Evolutionary conservation across 495 filamentous ascomycete species (phyloP), one percentile per base, ranked within the genome.

Genomic region (Penicillium silybi): DNA sequence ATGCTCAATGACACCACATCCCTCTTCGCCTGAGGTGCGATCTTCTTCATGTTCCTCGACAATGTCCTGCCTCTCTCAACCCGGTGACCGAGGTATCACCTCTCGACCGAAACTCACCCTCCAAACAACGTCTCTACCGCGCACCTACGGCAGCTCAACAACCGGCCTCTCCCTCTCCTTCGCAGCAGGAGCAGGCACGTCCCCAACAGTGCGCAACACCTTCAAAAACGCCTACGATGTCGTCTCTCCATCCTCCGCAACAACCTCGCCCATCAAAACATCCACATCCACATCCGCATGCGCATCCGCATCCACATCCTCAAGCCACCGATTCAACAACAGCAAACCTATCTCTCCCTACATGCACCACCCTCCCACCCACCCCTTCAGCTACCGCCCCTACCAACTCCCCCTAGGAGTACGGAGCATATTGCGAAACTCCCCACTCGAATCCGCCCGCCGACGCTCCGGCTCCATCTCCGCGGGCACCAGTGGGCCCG

Each of bases 201-300:
- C 88, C 7, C 88, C 89, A 6, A 93, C 89, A 4, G 71, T 83
- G 19, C 86, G 88, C 65, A 95, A 92, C 64, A 95, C 89, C 32
- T 85, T 90, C 57, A 83, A 82, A 27, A 93, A 95, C 65, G 82
- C 84, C 49, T 90, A 90, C 63, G 84, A 87, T 25, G 79, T 79
- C 27, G 71, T 79, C n/a, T 83, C 82, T 15, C 81, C 86, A 43
- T 76, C 81, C 43, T 84, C 86, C 29, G 81, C 84, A 6, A 80
- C 81, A 13, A 61, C 55, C 43, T 74, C 76, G 0, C 63, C 63
- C 34, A 50, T 56, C 39, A 66, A 57, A 53, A 29, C 29, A 32
- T 32, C 29, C 9, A 29, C 26, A 29, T 29, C 26, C 26, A 10
- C 26, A 29, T 29, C 26, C 26, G 11, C 7, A 29, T 8, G 7